Conservation (phyloP, 441 rosid species). For the Breynia disticha region DNA sequence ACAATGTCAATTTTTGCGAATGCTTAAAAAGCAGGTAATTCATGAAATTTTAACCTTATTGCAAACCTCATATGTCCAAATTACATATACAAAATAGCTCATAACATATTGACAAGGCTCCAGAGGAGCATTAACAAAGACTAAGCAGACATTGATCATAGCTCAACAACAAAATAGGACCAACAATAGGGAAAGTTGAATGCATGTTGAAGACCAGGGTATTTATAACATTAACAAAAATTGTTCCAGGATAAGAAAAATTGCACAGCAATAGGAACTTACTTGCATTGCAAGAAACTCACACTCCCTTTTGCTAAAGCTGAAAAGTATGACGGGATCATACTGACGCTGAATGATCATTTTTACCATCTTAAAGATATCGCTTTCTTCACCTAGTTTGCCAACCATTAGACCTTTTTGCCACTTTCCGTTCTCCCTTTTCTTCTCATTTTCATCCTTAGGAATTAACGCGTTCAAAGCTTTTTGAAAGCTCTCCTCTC, state of each 20-base stretch:
- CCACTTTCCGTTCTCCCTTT: conserved; percentile 63
- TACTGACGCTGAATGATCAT: conserved; percentile 93
- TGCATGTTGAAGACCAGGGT: background rate
- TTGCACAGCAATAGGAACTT: conserved; percentile 7
- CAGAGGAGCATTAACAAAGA: no score
- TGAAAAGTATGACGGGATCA: conserved; percentile 92
- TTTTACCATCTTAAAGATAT: conserved; percentile 94
- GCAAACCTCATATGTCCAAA: no score
- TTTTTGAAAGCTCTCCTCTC: conserved; percentile 93
- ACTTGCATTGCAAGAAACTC: conserved; percentile 99
- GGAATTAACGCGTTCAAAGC: conserved; percentile 89
- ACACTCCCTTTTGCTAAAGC: conserved; percentile 96
- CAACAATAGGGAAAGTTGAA: no score
- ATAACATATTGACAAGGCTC: no score
- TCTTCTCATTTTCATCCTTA: conserved; percentile 58
- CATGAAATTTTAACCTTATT: no score
- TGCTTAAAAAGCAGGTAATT: no score
- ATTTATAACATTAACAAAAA: background rate
- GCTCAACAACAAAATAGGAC: no score
- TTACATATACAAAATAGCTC: no score
- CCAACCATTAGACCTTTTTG: conserved; percentile 60
- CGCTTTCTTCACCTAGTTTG: conserved; percentile 91
- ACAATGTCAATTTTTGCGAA: no score
- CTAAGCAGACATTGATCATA: no score
- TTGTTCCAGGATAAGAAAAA: background rate